Evolutionary conservation across 352 stramenopile species (phyloP), one percentile per base, ranked within the genome.

Genomic region (Phytophthora palmivora): DNA sequence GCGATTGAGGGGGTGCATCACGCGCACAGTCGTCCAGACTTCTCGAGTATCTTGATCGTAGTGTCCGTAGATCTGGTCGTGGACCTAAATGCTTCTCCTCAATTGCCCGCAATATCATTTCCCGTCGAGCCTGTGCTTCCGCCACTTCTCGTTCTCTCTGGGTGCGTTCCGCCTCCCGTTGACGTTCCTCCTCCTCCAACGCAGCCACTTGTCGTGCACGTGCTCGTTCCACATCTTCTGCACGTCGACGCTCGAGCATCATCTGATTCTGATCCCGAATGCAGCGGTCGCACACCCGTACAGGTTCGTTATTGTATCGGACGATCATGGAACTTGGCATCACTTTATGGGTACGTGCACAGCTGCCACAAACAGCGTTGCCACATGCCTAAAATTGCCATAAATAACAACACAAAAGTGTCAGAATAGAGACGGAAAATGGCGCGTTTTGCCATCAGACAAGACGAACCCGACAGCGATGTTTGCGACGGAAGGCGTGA

Each of bases 401-500:
- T 10, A 42, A 33, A 21, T 43, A 22, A 30, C 12, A 3, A 43
- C 24, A 6, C 2, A 6, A 28, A 28, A 28, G 2, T 2, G 24
- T 9, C 11, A 51, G 39, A 46, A 32, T 30, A 12, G 16, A 14
- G 28, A 3, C 12, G 11, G n/a, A 34, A 36, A 24, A 26, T 26
- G 15, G 24, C 24, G n/a, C 36, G n/a, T n/a, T 28, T 28, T 28
- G 3, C 24, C 8, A 24, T 50, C n/a, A 58, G 28, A 38, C 10
- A 52, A 21, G 8, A 63, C 19, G n/a, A 39, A 95, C 87, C 57
- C 78, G 72, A 54, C 87, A 95, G 43, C 87, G 87, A 57, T 95
- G 84, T 51, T 94, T 95, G 57, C 84, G 82, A 26, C 87, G 84
- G 43, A 95, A 95, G 18, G 84, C 82, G 72, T 94, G 82, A 62